Percentiles rank a stretch among this genome's conserved stretches.
These are phyloP conservation scores for Podochytrium sp. DNA, from an alignment of 192 early-diverging fungal species.

Conservation along the genomic window DNA sequence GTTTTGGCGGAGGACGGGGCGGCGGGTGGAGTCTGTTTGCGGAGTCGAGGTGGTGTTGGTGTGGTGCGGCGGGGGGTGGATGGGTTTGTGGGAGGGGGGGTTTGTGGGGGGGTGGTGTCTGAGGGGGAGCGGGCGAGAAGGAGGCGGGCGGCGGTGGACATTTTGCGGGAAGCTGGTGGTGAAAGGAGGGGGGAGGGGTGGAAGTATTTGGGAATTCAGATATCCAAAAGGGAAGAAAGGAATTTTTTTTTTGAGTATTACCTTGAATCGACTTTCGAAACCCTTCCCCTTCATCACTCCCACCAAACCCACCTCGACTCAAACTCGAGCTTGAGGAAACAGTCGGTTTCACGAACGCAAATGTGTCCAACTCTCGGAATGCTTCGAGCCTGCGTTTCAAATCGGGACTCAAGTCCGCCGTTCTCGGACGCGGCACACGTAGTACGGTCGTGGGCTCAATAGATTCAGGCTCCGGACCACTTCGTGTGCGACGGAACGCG, in stretches of 20 bases:
- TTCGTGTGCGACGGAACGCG: neutral
- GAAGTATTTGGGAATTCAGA: neutral
- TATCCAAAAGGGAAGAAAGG: neutral
- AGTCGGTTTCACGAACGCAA: constrained; percentile 26
- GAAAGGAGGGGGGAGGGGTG: neutral
- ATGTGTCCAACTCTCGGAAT: constrained; percentile 28
- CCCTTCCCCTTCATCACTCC: neutral
- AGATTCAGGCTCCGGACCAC: too few species aligned
- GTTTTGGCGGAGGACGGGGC: neutral
- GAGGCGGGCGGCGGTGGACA: constrained; percentile 16
- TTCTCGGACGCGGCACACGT: constrained; percentile 18
- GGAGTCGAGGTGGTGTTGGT: neutral
- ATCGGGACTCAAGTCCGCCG: constrained; percentile 27
- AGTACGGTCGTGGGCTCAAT: too few species aligned
- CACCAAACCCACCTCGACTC: neutral
- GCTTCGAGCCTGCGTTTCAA: constrained; percentile 4
- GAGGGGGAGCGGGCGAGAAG: neutral
- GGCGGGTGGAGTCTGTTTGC: neutral
- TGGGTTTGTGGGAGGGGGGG: neutral
- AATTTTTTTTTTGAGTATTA: neutral
- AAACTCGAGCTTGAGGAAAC: neutral
- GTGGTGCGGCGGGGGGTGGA: neutral
- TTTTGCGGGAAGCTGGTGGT: neutral
- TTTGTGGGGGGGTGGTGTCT: neutral
- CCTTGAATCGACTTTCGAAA: neutral